phyloP scores from a whole-genome alignment of 2,329 filamentous ascomycete species.

The Claviceps sp. region DNA sequence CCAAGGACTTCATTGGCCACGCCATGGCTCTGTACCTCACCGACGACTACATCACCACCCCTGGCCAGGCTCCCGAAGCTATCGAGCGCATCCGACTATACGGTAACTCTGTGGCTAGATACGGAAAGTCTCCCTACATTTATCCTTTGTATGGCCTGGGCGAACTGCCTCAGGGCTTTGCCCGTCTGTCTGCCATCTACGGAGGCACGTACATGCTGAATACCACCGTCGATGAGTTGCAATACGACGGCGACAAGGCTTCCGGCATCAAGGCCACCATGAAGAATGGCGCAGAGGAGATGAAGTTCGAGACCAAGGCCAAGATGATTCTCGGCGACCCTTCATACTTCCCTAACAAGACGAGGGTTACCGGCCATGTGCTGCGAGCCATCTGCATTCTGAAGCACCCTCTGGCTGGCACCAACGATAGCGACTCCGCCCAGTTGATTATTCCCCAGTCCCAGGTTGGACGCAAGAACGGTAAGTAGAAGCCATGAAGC shows the following conservation, averaged over 20 bases:
- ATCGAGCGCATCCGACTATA: constrained; percentile 91
- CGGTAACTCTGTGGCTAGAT: constrained; percentile 92
- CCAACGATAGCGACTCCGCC: constrained; percentile 74
- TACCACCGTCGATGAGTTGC: constrained; percentile 79
- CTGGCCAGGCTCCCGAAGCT: constrained; percentile 66
- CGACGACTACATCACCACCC: constrained; percentile 68
- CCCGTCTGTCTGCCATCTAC: constrained; percentile 93
- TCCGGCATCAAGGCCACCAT: constrained; percentile 95
- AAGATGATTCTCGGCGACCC: constrained; percentile 94
- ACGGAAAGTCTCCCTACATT: constrained; percentile 98
- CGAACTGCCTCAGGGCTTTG: constrained; percentile 95
- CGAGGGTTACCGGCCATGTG: constrained; percentile 75
- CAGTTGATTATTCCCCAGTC: constrained; percentile 98
- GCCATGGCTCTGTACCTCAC: constrained; percentile 94
- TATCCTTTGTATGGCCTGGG: constrained; percentile 96
- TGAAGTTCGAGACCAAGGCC: constrained; percentile 93
- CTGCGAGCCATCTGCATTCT: constrained; percentile 95
- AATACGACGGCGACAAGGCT: constrained; percentile 77
- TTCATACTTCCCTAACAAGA: constrained; percentile 89
- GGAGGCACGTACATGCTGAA: constrained; percentile 99
- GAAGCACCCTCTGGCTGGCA: constrained; percentile 86
- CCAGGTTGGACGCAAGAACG: constrained; percentile 92
- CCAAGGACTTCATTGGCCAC: constrained; percentile 93
- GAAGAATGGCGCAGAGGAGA: constrained; percentile 66
- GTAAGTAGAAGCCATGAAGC: constrained; percentile 33